Evolutionary conservation across 306 rosid genomes (phyloP).

Genomic region (Vigna radiata): DNA sequence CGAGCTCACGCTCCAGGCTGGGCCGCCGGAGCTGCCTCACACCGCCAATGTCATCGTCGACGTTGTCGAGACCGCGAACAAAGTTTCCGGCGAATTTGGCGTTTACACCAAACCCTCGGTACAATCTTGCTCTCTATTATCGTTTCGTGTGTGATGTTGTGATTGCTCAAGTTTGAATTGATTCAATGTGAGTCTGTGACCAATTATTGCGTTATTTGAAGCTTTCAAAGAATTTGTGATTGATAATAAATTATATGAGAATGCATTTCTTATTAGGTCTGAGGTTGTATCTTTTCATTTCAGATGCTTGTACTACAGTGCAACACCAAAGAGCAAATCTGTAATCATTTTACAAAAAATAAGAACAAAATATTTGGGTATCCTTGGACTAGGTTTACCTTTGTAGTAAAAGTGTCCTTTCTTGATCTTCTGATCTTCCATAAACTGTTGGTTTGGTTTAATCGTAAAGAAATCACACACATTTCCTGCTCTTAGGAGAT

Average conservation of each 20-base stretch:
- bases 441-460: conserved; percentile 28
- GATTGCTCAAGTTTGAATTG: conserved; percentile 22
- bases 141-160: neutral
- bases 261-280: conserved; percentile 14
- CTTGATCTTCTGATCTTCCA: conserved; percentile 5
- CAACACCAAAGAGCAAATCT: conserved; percentile 8
- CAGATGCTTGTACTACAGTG: neutral
- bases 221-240: neutral
- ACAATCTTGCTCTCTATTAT: conserved; percentile 37
- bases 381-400: conserved; percentile 15
- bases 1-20: conserved; percentile 74
- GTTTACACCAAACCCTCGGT: conserved; percentile 84
- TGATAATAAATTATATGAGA: neutral
- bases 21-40: conserved; percentile 84
- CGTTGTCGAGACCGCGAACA: conserved; percentile 64
- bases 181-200: neutral
- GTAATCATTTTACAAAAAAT: neutral
- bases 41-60: conserved; percentile 81
- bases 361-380: neutral
- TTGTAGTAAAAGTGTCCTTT: conserved; percentile 26
- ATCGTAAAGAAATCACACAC: conserved; percentile 20
- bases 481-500: conserved; percentile 8
- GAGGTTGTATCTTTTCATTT: conserved; percentile 22
- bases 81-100: conserved; percentile 70
- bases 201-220: conserved; percentile 19